Evolutionary conservation across 2,329 filamentous ascomycete species (phyloP), one percentile per base, ranked within the genome.

Genomic region (Botrytis paeoniae): DNA sequence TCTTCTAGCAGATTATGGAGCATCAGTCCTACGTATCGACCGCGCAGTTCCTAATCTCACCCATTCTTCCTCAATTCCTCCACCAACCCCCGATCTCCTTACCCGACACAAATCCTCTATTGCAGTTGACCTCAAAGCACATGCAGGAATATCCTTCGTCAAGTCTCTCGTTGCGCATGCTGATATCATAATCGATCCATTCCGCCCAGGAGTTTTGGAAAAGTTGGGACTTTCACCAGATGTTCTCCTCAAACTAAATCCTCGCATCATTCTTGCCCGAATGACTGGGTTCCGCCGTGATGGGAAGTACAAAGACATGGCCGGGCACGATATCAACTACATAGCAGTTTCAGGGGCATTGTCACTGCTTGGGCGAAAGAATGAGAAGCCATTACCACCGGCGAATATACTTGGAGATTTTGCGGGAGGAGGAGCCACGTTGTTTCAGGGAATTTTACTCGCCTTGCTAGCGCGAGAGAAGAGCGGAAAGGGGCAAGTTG

Each of bases 241-340:
- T 12, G 86, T 88, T 0, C 85, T 98, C 12, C 84, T 89, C 41
- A 84, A 83, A 37, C 80, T 88, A 29, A 97, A 98, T 81, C 92
- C 91, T 18, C 85, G 91, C 0, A 84, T 98, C 3, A 89, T 98
- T 71, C 90, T 97, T 73, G 94, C 89, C 12, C 91, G 95, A 59
- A 92, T 98, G 88, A 96, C 94, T 3, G 95, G 95, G 0, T 98
- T 98, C 82, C 87, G 95, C 20, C 87, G 95, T 57, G 93, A 97
- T 82, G 95, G 95, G 0, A 91, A 89, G 78, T 98, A 97, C 83
- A 89, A 88, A 65, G 84, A 87, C 79, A 98, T 97, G 95, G 94
- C 95, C 0, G 95, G 95, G 62, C 95, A 98, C 81, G 95, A 98
- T 81, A 97, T 98, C 82, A 98, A 98, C 81, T 98, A 98, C 82